Evolutionary conservation across 306 rosid species (phyloP), one percentile per base, ranked within the genome.

Genomic region (Inga oerstediana): DNA sequence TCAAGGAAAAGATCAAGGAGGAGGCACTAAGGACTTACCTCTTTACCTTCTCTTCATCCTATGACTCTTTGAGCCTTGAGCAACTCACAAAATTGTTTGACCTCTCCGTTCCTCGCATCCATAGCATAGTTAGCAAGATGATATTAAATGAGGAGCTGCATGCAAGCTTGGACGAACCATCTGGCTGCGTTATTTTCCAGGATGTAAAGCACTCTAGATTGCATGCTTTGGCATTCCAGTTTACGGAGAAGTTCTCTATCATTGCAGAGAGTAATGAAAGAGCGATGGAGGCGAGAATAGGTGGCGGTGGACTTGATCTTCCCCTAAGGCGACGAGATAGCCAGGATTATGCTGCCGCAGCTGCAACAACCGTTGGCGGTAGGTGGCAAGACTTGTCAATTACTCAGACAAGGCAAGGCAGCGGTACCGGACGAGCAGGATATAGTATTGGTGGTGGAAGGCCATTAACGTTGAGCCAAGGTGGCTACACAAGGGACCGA

Each of bases 21-120:
- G 99, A 94, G 89, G 99, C 97, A 20, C 79, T 97, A 45, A 89
- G 99, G 86, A 94, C 99, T 56, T 92, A 94, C 80, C 97, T 97
- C n/a, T 90, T 90, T 69, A 92, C 98, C 32, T 97, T 89, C 86
- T 86, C 93, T 66, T 92, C 97, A 9, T 91, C 98, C 41, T 97
- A 91, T 68, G 91, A 87, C 54, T 90, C 98, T 84, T 84, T 97
- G 72, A 92, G 95, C 76, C 51, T 91, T 81, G 94, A 89, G 16
- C 98, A 90, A 68, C 91, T 97, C 68, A 83, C 91, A 20, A 92
- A 86, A 78, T 35, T 97, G 91, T 97, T 97, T 75, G 93, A 94
- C 79, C 94, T 97, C 46, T 78, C 94, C 48, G 85, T 88, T 78
- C 80, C 91, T 34, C 92, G 76, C 22, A 86, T 79, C 17, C 98